Conservation (phyloP, 371 early-diverging fungal species). For the Lichtheimia ornata region DNA sequence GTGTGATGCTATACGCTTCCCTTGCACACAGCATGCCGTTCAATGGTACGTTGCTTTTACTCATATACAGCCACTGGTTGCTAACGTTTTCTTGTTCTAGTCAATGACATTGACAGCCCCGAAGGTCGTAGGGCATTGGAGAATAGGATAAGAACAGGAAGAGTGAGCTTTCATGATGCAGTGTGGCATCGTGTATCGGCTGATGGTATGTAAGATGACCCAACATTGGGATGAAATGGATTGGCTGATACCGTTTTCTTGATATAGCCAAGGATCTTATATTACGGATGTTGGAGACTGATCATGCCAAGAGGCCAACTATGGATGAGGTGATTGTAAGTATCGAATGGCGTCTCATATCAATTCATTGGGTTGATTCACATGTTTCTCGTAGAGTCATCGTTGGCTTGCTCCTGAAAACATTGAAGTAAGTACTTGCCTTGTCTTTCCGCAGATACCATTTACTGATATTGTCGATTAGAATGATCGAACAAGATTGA, state of each 20-base stretch:
- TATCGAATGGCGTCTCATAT: neutral
- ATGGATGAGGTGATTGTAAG: constrained; percentile 21
- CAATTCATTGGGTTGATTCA: neutral
- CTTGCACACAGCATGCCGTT: neutral
- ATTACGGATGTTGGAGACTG: constrained; percentile 9
- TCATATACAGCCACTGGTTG: neutral
- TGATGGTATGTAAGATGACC: neutral
- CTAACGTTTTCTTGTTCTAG: neutral
- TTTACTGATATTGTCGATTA: neutral
- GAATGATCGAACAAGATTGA: constrained; percentile 1
- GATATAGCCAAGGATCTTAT: constrained; percentile 19
- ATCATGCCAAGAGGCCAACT: constrained; percentile 7
- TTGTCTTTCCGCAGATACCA: neutral
- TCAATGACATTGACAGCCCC: neutral
- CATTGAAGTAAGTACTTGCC: constrained; percentile 14
- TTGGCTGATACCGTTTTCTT: neutral
- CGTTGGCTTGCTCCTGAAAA: constrained; percentile 19
- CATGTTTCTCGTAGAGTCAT: constrained; percentile 10
- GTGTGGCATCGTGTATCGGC: neutral
- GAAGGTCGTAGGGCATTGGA: neutral
- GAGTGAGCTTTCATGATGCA: too few species aligned
- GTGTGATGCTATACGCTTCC: constrained; percentile 65
- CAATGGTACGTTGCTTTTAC: neutral
- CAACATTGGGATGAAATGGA: neutral
- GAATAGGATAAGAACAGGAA: neutral